Evolutionary conservation across 139 green algal genomes (phyloP), one percentile per base, ranked within the genome.

Genomic region (Micromonas pusilla): DNA sequence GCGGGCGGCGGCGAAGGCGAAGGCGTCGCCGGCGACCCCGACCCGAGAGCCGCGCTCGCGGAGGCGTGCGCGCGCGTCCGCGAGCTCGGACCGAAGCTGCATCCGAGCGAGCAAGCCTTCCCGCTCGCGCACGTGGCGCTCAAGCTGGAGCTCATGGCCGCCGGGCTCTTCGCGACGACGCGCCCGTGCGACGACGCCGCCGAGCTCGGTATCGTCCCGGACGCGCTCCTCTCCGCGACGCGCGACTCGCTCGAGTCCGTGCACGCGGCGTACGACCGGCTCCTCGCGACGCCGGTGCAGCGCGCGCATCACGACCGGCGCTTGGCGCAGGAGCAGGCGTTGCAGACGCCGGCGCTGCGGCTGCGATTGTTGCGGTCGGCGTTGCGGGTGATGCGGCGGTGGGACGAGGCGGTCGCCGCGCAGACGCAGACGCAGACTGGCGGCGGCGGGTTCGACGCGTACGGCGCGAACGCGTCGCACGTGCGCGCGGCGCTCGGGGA

Each of bases 141-240:
- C 70, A 82, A 90, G n/a, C 81, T 96, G 54, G 89, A 95, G 80
- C 80, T 88, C 73, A 63, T 87, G 30, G 89, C 90, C 9, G 84
- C 85, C 13, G 91, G 91, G 23, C 73, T 84, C 37, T 96, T 91
- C 34, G 52, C 68, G 23, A 25, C 6, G 2, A 63, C 68, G 38
- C 31, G 20, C 20, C 68, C 21, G 37, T 62, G 26, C n/a, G 38
- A 34, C 21, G 37, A 16, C 3, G 19, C 36, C 36, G 36, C 6
- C 0, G 68, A 75, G 20, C 4, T 30, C 2, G 37, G 38, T 23
- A 36, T 38, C 2, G 36, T 75, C 25, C 9, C 68, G 4, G 68
- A 75, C 30, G 37, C 37, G 23, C 3, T 75, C 21, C 23, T 75
- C 26, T 13, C 19, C 3, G 38, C 37, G 21, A 33, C 23, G 34